phyloP scores from a whole-genome alignment of 768 basidiomycete species.

The Multifurca ochricompacta region DNA sequence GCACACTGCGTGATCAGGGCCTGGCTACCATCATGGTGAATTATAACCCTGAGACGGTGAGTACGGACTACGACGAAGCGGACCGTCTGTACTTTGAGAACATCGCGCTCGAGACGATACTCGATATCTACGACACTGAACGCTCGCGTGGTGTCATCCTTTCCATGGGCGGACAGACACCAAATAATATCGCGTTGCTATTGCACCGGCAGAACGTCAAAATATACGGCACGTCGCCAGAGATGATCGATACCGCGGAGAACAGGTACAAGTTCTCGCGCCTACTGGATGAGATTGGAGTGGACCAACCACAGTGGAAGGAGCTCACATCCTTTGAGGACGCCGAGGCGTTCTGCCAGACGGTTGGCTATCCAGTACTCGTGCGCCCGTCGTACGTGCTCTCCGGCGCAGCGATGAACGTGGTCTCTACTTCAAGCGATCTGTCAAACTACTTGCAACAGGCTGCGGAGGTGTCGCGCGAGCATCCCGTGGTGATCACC shows the following conservation, averaged over 20 bases:
- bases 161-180: constrained; percentile 97
- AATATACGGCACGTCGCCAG: constrained; percentile 96
- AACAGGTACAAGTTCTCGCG: constrained; percentile 99
- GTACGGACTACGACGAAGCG: constrained; percentile 98
- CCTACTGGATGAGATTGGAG: constrained; percentile 93
- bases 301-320: constrained; percentile 97
- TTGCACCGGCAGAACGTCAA: constrained; percentile 96
- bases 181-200: constrained; percentile 96
- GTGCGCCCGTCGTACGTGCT: constrained; percentile 97
- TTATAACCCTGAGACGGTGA: constrained; percentile 99
- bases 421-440: constrained; percentile 90
- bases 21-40: constrained; percentile 98
- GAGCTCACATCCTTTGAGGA: constrained; percentile 89
- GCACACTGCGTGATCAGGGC: constrained; percentile 92
- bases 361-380: constrained; percentile 91
- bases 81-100: constrained; percentile 99
- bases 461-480: constrained; percentile 92
- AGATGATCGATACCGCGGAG: constrained; percentile 99
- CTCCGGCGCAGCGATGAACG: constrained; percentile 99
- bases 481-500: constrained; percentile 95
- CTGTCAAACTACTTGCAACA: constrained; percentile 87
- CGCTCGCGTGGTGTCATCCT: constrained; percentile 85
- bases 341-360: constrained; percentile 82
- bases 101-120: constrained; percentile 90
- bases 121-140: constrained; percentile 95